Percentiles rank a stretch among this genome's conserved stretches.
Conservation (phyloP, 2,329 filamentous ascomycete species). For the Madurella fahalii region DNA sequence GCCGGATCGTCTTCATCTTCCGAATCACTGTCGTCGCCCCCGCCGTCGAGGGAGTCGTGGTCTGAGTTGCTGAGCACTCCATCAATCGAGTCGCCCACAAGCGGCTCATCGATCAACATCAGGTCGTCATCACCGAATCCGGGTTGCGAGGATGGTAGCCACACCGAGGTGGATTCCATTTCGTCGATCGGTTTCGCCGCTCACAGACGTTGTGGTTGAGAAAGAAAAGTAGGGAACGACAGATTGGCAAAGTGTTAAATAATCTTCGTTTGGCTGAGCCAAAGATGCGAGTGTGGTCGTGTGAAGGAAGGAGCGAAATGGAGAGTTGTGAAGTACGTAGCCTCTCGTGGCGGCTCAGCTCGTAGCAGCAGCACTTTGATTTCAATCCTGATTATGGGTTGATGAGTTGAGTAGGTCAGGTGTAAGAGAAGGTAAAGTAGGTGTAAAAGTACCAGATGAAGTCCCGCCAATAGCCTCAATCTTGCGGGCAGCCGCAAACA, state of each 20-base stretch:
- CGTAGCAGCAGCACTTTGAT: background rate
- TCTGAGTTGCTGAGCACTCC: too few relatives aligned
- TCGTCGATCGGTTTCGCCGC: background rate
- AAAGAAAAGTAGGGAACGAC: background rate
- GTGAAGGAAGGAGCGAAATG: background rate
- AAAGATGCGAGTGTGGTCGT: background rate
- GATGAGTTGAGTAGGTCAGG: background rate
- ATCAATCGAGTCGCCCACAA: background rate
- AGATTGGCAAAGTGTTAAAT: background rate
- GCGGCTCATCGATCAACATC: conserved; percentile 6
- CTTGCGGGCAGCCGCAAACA: too few relatives aligned
- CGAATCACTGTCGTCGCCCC: conserved; percentile 1
- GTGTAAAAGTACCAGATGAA: too few relatives aligned
- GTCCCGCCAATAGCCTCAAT: too few relatives aligned
- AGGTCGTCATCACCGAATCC: background rate
- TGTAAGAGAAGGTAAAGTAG: too few relatives aligned
- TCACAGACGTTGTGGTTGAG: background rate
- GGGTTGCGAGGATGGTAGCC: background rate
- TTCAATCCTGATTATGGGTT: background rate
- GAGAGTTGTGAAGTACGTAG: too few relatives aligned
- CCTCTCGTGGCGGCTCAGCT: too few relatives aligned
- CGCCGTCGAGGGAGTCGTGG: background rate
- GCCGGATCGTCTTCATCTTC: conserved; percentile 26
- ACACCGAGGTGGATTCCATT: background rate
- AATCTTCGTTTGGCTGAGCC: background rate